phyloP scores from a whole-genome alignment of 345 rosid genomes.

The Sisymbrium altissimum region DNA sequence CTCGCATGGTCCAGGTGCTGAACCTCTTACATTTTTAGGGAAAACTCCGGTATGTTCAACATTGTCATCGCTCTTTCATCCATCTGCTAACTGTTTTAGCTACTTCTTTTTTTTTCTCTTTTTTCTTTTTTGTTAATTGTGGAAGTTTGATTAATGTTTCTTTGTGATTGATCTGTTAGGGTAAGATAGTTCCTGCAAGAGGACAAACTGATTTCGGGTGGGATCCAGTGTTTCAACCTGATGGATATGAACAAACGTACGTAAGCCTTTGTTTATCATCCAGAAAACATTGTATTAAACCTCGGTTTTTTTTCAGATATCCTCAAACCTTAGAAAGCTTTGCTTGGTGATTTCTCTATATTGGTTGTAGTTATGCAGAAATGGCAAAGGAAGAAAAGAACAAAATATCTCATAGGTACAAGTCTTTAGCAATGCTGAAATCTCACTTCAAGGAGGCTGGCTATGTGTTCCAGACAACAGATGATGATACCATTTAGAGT shows the following conservation, averaged over 20 bases:
- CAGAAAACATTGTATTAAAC: background rate
- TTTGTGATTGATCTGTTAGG: slow-evolving; percentile 51
- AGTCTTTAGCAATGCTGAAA: slow-evolving; percentile 68
- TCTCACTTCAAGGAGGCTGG: slow-evolving; percentile 70
- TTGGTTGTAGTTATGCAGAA: slow-evolving; percentile 63
- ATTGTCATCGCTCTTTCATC: background rate
- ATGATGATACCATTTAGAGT: slow-evolving; percentile 23
- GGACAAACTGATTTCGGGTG: slow-evolving; percentile 94
- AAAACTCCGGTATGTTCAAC: slow-evolving; percentile 60
- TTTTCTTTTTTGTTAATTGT: background rate
- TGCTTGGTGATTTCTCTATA: background rate
- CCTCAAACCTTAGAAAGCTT: background rate
- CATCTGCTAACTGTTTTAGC: background rate
- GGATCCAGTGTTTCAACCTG: slow-evolving; percentile 96
- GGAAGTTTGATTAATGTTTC: background rate
- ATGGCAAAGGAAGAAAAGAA: slow-evolving; percentile 95
- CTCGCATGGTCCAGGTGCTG: slow-evolving; percentile 66
- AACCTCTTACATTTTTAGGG: slow-evolving; percentile 74
- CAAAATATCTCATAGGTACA: slow-evolving; percentile 84
- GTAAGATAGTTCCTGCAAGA: slow-evolving; percentile 79
- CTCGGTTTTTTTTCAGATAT: background rate
- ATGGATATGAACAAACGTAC: slow-evolving; percentile 88
- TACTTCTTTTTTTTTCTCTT: too few species aligned
- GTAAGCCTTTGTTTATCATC: slow-evolving; percentile 32
- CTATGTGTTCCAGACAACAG: slow-evolving; percentile 42